Base-by-base conservation (phyloP, 345 rosid species). In the Sisymbrium altissimum region DNA sequence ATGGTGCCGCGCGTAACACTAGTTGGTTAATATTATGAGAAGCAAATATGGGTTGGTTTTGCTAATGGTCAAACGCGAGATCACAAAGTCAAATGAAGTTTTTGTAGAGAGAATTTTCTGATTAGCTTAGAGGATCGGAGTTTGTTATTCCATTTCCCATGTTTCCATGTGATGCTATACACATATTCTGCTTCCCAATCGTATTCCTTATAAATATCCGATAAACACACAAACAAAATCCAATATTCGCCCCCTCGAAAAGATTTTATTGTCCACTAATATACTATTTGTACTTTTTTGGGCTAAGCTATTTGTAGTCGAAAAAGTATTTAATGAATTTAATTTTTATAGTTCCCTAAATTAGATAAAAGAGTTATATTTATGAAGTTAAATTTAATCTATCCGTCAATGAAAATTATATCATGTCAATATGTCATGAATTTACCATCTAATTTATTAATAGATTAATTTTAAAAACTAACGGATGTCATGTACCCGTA, bases 161-260 rank as follows among this genome's bases (percentile, higher is more conserved):
- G 84, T 46, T 78, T 83, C 83, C 90, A 84, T 80, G 88, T 84
- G 86, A 78, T 60, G 19, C 61, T 75, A 43, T 15, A 76, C 68
- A 62, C 52, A 61, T 30, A 40, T 39, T 73, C 46, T 44, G 64
- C 77, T 29, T 71, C 53, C 49, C 55, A 72, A 41, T 32, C 33
- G 56, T 33, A 53, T 64, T 43, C 56, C 17, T 23, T 54, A 32
- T 43, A 21, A 12, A 39, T 38, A 66, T 39, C 32, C 11, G 9
- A 41, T 2, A 50, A 64, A 43, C n/a, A 25, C 30, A 56, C 25
- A 65, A 45, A 23, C 78, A 65, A 60, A 64, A 73, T 65, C 66
- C 50, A 65, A 55, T 65, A 55, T 65, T 56, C 78, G 48, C 58
- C 30, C 57, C 29, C 23, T 55, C 36, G 1, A 33, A 7, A 73